Conservation (phyloP, 495 filamentous ascomycete species). For the Podospora comata region DNA sequence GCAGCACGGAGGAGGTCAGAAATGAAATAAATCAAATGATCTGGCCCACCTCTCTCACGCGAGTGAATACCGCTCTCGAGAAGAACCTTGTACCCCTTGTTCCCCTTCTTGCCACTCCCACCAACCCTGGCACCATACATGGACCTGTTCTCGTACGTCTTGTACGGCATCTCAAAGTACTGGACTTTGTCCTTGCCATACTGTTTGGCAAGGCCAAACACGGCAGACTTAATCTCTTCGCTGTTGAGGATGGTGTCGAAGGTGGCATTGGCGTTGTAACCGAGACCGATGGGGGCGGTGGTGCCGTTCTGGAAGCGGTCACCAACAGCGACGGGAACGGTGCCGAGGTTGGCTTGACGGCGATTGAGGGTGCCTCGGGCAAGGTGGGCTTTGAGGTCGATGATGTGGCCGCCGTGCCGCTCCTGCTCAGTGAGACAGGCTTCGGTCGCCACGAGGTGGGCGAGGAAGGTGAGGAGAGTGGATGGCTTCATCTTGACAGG, state of each 20-base stretch:
- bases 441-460: not conserved
- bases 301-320: slow-evolving; percentile 23
- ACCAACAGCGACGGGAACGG: slow-evolving; percentile 15
- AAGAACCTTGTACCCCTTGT: slow-evolving; percentile 10
- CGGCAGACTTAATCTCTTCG: slow-evolving; percentile 18
- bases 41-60: not conserved
- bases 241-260: slow-evolving; percentile 17
- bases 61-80: slow-evolving; percentile 10
- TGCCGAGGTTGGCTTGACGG: slow-evolving; percentile 9
- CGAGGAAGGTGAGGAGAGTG: not conserved
- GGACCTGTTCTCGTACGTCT: slow-evolving; percentile 17
- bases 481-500: not conserved
- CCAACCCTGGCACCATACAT: slow-evolving; percentile 17
- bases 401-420: slow-evolving; percentile 1
- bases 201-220: slow-evolving; percentile 10
- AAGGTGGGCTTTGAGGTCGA: not conserved
- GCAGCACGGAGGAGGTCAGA: slow-evolving; percentile 15
- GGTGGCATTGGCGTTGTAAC: slow-evolving; percentile 17
- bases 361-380: not conserved
- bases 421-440: slow-evolving; percentile 1
- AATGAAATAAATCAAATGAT: not conserved
- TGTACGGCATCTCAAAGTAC: slow-evolving; percentile 17
- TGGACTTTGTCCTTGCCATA: slow-evolving; percentile 10
- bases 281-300: slow-evolving; percentile 12
- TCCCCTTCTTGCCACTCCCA: not conserved